Evolutionary conservation across 441 rosid species (phyloP).

Genomic region (Caryocar brasiliense): DNA sequence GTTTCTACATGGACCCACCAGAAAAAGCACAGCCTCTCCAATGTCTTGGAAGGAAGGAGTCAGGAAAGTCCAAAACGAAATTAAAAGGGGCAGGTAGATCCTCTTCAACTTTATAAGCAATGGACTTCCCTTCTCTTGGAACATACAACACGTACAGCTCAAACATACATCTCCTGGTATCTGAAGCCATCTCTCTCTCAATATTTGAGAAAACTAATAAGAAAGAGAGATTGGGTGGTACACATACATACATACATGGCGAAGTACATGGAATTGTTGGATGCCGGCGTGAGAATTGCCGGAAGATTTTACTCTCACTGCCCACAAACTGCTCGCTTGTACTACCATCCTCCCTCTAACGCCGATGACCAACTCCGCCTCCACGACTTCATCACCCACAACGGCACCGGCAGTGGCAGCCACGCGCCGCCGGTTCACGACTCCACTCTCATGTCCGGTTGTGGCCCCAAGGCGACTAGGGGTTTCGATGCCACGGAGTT

Average conservation of each 20-base stretch:
- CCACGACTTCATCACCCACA: not conserved
- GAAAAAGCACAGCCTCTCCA: not conserved
- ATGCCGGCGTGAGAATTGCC: slow-evolving; percentile 31
- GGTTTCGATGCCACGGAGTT: slow-evolving; percentile 13
- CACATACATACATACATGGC: slow-evolving; percentile 19
- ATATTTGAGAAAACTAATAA: not conserved
- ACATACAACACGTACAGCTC: no score
- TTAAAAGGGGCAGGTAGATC: not conserved
- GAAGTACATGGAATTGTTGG: slow-evolving; percentile 38
- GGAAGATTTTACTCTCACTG: slow-evolving; percentile 49
- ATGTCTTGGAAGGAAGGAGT: not conserved
- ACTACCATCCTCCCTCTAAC: slow-evolving; percentile 48
- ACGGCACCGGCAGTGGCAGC: not conserved
- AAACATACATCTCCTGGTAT: not conserved
- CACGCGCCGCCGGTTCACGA: not conserved
- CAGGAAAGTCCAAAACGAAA: not conserved
- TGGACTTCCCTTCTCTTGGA: not conserved
- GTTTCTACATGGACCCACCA: not conserved
- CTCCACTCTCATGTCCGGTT: not conserved
- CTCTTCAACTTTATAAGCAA: slow-evolving; percentile 4
- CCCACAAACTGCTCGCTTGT: slow-evolving; percentile 47
- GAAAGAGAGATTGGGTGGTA: not conserved
- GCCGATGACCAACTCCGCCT: slow-evolving; percentile 13
- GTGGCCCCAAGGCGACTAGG: slow-evolving; percentile 11
- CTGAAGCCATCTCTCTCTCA: not conserved